phyloP scores from a whole-genome alignment of 306 rosid genomes.

The Acmispon strigosus region DNA sequence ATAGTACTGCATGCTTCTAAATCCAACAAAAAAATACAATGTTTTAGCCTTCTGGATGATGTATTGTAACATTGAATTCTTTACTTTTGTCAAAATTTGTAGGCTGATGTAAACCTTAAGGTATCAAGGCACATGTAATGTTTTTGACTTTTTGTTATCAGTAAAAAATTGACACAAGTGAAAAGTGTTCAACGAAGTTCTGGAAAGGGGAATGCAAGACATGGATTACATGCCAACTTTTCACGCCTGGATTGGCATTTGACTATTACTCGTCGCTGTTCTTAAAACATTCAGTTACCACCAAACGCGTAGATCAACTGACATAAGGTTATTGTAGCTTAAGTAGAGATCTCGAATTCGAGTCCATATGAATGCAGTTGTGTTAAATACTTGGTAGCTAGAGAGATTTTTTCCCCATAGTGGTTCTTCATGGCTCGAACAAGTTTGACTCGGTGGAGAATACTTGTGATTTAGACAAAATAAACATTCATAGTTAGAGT shows the following conservation, averaged over 20 bases:
- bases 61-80: background rate
- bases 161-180: background rate
- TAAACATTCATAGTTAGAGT: too few species aligned
- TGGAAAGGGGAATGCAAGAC: background rate
- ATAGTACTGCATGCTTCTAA: background rate
- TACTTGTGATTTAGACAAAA: too few species aligned
- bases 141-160: background rate
- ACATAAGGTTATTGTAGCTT: too few species aligned
- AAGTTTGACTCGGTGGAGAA: too few species aligned
- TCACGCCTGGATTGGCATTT: background rate
- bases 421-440: too few species aligned
- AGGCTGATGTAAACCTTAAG: background rate
- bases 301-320: too few species aligned
- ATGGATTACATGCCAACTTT: constrained; percentile 1
- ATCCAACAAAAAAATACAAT: background rate
- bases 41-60: too few species aligned
- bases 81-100: background rate
- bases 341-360: too few species aligned
- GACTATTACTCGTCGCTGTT: background rate
- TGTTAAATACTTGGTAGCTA: too few species aligned
- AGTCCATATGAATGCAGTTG: too few species aligned
- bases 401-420: too few species aligned
- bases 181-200: background rate
- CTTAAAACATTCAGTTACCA: too few species aligned
- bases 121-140: constrained; percentile 1